Base-by-base conservation (phyloP, 2,329 filamentous ascomycete genomes). In the Fulvia fulva region DNA sequence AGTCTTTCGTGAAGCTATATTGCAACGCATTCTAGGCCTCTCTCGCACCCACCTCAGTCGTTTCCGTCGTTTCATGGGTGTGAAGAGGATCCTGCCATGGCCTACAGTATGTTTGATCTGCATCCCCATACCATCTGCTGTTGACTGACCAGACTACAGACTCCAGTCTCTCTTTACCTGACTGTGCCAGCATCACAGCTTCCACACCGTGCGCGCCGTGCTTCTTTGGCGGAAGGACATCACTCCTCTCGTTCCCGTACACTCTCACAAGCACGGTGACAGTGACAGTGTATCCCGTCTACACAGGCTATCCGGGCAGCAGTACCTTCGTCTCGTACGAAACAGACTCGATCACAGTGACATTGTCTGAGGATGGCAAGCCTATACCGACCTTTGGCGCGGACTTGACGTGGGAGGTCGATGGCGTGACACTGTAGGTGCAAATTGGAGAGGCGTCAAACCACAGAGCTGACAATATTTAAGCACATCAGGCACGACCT, bases 371-470 rank as follows among this genome's bases (percentile, higher is more conserved):
- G 22, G 14, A 50, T 30, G 47, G 47, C 23, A 9, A 21, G 19
- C 47, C 47, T 12, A 50, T 50, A 50, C 47, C 47, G 14, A 50
- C 47, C 8, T 50, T 50, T 50, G 47, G 47, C n/a, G 26, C 47
- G 5, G 26, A 50, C 32, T 16, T 50, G 47, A 50, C 47, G n/a
- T 50, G 47, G 47, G 26, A 28, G 21, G 26, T 32, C 47, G 32
- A 50, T 21, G 47, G 47, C 4, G 5, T 50, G 23, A 50, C 47
- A 50, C 26, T 50, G 47, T 50, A 50, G 2, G 26, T 28, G 9
- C n/a, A 11, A 19, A 12, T 22, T 12, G 4, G 12, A 7, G 12
- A 25, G 21, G 8, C 19, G 21, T 14, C 11, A 11, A 8, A 22
- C 5, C 5, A 26, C 26, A 50, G 11, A 16, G 25, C 47, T 50